These are phyloP conservation scores for Nymphaea colorata DNA, from an alignment of 164 flowering plant species.

Conservation along the genomic window DNA sequence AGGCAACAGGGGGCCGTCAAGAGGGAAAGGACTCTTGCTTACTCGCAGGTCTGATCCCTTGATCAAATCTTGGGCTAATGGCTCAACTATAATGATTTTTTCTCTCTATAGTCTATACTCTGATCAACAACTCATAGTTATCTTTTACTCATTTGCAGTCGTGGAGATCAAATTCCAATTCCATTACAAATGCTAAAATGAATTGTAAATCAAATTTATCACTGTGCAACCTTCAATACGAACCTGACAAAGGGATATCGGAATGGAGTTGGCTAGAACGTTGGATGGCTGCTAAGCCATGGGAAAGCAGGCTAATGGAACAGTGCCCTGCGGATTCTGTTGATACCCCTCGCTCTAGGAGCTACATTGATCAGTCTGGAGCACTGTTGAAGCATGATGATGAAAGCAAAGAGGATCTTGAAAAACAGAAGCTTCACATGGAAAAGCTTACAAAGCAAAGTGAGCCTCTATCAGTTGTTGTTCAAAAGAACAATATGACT, in stretches of 20 bases:
- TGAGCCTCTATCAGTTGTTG: slow-evolving; percentile 39
- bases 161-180: slow-evolving; percentile 43
- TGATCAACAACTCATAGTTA: background rate
- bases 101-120: too few relatives aligned
- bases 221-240: slow-evolving; percentile 22
- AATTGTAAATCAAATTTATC: background rate
- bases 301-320: slow-evolving; percentile 59
- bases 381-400: background rate
- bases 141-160: slow-evolving; percentile 32
- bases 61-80: background rate
- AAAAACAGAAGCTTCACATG: background rate
- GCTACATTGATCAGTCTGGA: background rate
- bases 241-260: slow-evolving; percentile 59
- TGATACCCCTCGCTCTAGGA: background rate
- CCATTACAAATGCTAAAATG: slow-evolving; percentile 17
- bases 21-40: slow-evolving; percentile 81
- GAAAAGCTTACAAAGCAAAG: slow-evolving; percentile 21
- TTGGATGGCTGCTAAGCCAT: slow-evolving; percentile 98
- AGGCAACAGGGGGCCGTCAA: slow-evolving; percentile 74
- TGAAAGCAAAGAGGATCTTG: background rate
- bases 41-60: slow-evolving; percentile 45
- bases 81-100: background rate
- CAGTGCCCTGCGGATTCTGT: background rate
- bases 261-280: slow-evolving; percentile 99
- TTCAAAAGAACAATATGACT: slow-evolving; percentile 61